Evolutionary conservation across 2,329 filamentous ascomycete species (phyloP), one percentile per base, ranked within the genome.

Genomic region (Metarhizium anisopliae): DNA sequence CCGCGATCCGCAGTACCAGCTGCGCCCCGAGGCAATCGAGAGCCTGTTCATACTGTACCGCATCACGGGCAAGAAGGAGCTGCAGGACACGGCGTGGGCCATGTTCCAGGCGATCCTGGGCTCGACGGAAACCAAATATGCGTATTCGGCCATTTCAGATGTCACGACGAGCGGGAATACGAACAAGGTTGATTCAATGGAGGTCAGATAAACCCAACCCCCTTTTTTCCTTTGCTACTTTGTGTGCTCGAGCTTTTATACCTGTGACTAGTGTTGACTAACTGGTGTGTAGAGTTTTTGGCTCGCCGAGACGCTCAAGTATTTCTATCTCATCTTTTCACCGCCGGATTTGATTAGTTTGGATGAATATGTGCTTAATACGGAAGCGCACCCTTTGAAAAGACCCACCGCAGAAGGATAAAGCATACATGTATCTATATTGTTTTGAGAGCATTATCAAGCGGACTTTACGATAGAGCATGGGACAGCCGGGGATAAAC

Each of bases 221-320:
- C 40, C 40, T 16, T 18, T 20, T 7, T 11, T 14, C 11, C 32
- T 7, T 49, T 49, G 6, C 13, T 49, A 29, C 7, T 7, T 6
- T 35, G 42, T 4, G n/a, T 45, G 6, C 6, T 16, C 16, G 6
- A 8, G 16, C 1, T 45, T 45, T 20, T 6, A 3, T 25, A 25
- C 25, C 25, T 25, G 3, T 25, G 25, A 16, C n/a, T 2, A 20
- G 16, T 20, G 18, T 20, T 40, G 38, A 45, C 42, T 18, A 6
- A 25, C 7, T 2, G 0, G 7, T 8, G 45, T 30, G 8, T 78
- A 89, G 73, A 86, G 81, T 59, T 89, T 88, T 62, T 90, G 86
- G 84, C 72, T 86, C 63, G 81, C 83, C 0, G 86, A 90, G 72
- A 90, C 85, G n/a, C 69, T 90, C 56, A 90, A 89, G 69, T 89